Evolutionary conservation across 192 early-diverging fungal genomes (phyloP), one percentile per base, ranked within the genome.

Genomic region (Linnemannia zychae): DNA sequence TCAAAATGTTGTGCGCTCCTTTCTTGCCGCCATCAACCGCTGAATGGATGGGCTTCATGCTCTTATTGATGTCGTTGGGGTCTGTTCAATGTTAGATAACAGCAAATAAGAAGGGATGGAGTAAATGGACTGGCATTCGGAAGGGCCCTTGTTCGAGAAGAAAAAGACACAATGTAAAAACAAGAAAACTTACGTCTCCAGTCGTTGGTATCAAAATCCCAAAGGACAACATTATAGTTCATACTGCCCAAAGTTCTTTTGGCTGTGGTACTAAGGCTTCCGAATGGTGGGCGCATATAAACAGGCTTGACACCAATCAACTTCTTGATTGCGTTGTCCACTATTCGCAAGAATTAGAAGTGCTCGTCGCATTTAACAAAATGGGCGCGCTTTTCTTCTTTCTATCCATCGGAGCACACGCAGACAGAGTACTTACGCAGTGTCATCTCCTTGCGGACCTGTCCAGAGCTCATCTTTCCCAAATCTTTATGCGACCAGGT

Each of bases 211-310:
- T 88, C 90, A 33, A 88, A 53, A 28, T 88, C 79, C 90, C 90
- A 89, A 24, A 79, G 60, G 34, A 88, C 67, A 18, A 88, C 76
- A 4, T 71, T 87, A 68, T 89, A 89, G 2, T 72, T 80, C 24
- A 74, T 60, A 4, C 1, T 16, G 34, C 49, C 75, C 20, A 89
- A 2, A 77, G 47, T n/a, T 78, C 79, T 13, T 28, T 37, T 20
- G 63, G 66, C n/a, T 78, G 84, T 50, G 2, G 28, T 63, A 3
- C 57, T 63, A 28, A 77, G 78, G n/a, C 75, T 72, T 1, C 89
- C 89, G 52, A 79, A 88, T 1, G 83, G 85, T 17, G 89, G 89
- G 24, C 87, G 82, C 81, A 90, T 87, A 67, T 91, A 94, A 17
- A 53, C 74, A 22, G 92, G 92, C 15, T 76, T 80, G 7, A 90